phyloP scores from a whole-genome alignment of 805 yeast genomes.

The Hanseniaspora valbyensis region DNA sequence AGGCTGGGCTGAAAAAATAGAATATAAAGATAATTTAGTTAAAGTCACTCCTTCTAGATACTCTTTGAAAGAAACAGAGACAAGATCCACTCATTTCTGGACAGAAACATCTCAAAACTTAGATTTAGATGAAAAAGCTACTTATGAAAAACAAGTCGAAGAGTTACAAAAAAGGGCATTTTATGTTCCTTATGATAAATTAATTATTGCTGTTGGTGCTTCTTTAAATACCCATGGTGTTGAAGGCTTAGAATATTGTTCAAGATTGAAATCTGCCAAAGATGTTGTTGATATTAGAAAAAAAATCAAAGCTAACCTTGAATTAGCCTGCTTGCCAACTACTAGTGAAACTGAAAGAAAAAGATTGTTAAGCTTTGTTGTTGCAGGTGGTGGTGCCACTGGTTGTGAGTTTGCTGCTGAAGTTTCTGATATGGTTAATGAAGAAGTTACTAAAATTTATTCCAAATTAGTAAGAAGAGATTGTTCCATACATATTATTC shows the following conservation, averaged over 20 bases:
- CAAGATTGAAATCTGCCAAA: slow-evolving; percentile 53
- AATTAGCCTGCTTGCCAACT: slow-evolving; percentile 54
- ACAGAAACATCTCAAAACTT: slow-evolving; percentile 52
- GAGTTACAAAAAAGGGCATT: slow-evolving; percentile 38
- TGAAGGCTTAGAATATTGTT: slow-evolving; percentile 51
- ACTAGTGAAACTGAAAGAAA: slow-evolving; percentile 54
- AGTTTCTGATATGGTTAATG: slow-evolving; percentile 53
- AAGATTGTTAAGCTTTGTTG: slow-evolving; percentile 48
- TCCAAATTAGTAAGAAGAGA: slow-evolving; percentile 53
- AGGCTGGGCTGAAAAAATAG: slow-evolving; percentile 50
- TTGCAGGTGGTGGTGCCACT: slow-evolving; percentile 69
- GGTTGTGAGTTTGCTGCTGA: slow-evolving; percentile 70
- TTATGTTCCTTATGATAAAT: slow-evolving; percentile 61
- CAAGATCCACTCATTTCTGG: slow-evolving; percentile 35
- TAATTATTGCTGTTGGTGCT: slow-evolving; percentile 60
- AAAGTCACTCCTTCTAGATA: slow-evolving; percentile 40
- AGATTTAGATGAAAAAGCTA: slow-evolving; percentile 43
- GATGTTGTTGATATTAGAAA: slow-evolving; percentile 50
- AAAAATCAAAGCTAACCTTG: slow-evolving; percentile 45
- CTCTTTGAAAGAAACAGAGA: slow-evolving; percentile 29
- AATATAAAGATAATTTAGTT: slow-evolving; percentile 44
- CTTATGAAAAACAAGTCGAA: slow-evolving; percentile 40
- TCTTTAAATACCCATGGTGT: slow-evolving; percentile 61
- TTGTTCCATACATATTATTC: slow-evolving; percentile 56
- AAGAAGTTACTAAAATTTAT: slow-evolving; percentile 46